A percentile compares a stretch with the other conserved stretches of the same genome.
These are phyloP conservation scores for Malassezia slooffiae DNA, from an alignment of 1,284 basidiomycete genomes.

Conservation along the genomic window DNA sequence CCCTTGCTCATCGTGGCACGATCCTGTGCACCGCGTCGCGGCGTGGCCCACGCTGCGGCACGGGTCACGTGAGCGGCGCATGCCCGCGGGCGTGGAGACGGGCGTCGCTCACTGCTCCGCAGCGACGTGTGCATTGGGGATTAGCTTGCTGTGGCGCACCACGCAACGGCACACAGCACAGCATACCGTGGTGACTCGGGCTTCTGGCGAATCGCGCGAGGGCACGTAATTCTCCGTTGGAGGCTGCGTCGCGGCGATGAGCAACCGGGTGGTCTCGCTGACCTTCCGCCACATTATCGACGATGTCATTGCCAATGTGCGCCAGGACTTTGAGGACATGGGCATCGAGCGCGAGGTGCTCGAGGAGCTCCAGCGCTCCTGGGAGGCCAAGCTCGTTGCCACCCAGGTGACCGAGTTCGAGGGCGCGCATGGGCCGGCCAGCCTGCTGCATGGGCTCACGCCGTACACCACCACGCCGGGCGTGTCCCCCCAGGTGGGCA, in stretches of 20 bases:
- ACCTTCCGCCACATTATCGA: constrained; percentile 92
- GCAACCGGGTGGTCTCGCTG: constrained; percentile 50
- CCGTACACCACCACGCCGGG: constrained; percentile 8
- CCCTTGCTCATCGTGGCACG: no score
- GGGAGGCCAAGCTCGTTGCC: constrained; percentile 81
- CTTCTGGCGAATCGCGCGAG: not conserved
- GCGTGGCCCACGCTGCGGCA: no score
- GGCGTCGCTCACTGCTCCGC: no score
- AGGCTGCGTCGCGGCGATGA: constrained; percentile 10
- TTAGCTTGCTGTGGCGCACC: no score
- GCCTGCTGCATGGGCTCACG: constrained; percentile 22
- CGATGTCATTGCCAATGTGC: constrained; percentile 79
- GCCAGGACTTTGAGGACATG: constrained; percentile 91
- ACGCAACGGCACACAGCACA: no score
- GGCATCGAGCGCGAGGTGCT: constrained; percentile 86
- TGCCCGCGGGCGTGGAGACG: no score
- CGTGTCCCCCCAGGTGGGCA: not conserved
- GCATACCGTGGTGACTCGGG: no score
- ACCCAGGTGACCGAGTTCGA: constrained; percentile 91
- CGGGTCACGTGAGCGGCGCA: no score
- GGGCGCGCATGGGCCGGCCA: constrained; percentile 46
- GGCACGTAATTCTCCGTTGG: not conserved
- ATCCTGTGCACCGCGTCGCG: no score
- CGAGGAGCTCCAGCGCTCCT: constrained; percentile 76
- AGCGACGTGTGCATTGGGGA: no score